phyloP scores from a whole-genome alignment of 495 filamentous ascomycete genomes.

The Annulohypoxylon nitens region DNA sequence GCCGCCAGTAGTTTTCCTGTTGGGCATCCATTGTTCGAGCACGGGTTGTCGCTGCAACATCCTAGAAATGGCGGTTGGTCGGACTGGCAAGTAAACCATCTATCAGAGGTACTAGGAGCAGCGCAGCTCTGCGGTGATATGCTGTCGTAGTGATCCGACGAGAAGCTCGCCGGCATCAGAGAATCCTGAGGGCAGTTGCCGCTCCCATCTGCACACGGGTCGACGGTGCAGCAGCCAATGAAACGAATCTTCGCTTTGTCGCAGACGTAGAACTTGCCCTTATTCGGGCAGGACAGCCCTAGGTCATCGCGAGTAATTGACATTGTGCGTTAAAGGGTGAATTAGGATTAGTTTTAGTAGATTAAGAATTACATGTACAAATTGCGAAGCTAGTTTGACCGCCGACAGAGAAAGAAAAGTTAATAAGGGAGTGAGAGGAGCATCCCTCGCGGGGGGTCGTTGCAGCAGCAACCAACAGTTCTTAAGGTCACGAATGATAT shows the following conservation, averaged over 20 bases:
- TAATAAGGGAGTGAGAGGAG: conserved; percentile 25
- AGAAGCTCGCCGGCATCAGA: conserved; percentile 36
- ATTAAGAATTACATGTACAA: conserved; percentile 20
- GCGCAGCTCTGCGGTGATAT: conserved; percentile 40
- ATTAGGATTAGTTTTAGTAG: conserved; percentile 10
- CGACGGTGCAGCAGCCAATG: conserved; percentile 42
- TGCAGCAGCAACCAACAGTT: conserved; percentile 19
- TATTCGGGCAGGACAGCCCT: conserved; percentile 41
- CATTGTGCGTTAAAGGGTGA: conserved; percentile 19
- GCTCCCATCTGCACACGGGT: conserved; percentile 46
- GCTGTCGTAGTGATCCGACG: conserved; percentile 36
- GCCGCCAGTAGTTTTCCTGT: conserved; percentile 35
- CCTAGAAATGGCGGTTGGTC: conserved; percentile 43
- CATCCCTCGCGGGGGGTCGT: conserved; percentile 13
- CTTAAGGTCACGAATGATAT: conserved; percentile 21
- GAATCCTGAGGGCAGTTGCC: conserved; percentile 33
- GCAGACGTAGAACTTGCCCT: conserved; percentile 44
- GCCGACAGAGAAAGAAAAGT: conserved; percentile 14
- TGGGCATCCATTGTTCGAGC: conserved; percentile 43
- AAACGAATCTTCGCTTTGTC: conserved; percentile 36
- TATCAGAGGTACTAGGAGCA: conserved; percentile 24
- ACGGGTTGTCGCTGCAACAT: conserved; percentile 39
- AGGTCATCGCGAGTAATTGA: conserved; percentile 32
- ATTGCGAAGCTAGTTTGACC: not conserved
- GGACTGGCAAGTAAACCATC: conserved; percentile 42